Percentiles rank a stretch among this genome's conserved stretches.
Evolutionary conservation across 169 alveolate genomes (phyloP).

Genomic region (Eimeria necatrix): DNA sequence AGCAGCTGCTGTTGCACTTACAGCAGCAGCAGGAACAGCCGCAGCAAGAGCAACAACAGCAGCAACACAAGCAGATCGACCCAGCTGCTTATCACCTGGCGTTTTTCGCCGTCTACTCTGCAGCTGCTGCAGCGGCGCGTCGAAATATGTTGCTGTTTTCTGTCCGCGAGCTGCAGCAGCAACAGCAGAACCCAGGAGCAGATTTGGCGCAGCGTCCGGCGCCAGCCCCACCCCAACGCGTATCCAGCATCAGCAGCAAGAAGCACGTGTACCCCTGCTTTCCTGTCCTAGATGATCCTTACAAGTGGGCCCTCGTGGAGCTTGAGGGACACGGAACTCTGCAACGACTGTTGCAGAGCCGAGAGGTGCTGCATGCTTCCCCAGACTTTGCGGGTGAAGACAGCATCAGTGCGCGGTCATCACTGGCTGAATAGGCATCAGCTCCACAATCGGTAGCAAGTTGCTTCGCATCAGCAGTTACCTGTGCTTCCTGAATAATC

Average conservation of each 20-base stretch:
- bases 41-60: conserved; percentile 44
- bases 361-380: conserved; percentile 55
- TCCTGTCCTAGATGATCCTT: conserved; percentile 56
- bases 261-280: conserved; percentile 57
- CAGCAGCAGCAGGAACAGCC: background rate
- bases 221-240: conserved; percentile 66
- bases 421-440: background rate
- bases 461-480: background rate
- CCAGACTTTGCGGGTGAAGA: conserved; percentile 49
- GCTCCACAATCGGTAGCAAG: background rate
- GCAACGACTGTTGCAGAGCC: conserved; percentile 30
- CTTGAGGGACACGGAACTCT: conserved; percentile 18
- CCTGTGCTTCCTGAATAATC: background rate
- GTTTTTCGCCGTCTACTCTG: conserved; percentile 44
- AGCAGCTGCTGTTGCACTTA: conserved; percentile 36
- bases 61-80: conserved; percentile 14
- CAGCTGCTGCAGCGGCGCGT: conserved; percentile 25
- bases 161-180: conserved; percentile 69
- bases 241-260: conserved; percentile 45
- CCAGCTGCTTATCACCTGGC: conserved; percentile 39
- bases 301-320: conserved; percentile 66
- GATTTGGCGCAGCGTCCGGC: conserved; percentile 55
- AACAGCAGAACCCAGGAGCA: conserved; percentile 64
- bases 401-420: conserved; percentile 24
- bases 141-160: conserved; percentile 16